These are phyloP conservation scores for Dipteronia dyeriana DNA, from an alignment of 345 rosid genomes.

Conservation along the genomic window DNA sequence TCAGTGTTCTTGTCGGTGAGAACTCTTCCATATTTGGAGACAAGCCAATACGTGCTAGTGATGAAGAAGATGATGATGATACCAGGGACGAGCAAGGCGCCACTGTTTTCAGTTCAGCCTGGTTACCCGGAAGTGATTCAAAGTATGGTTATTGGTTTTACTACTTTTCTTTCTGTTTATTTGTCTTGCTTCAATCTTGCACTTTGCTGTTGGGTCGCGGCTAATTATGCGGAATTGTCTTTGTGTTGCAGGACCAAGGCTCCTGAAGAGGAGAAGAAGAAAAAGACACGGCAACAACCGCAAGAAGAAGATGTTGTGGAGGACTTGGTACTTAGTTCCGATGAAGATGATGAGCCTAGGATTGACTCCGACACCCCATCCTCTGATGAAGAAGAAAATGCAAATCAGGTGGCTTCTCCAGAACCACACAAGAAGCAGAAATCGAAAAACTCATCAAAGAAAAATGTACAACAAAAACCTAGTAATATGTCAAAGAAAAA, in stretches of 20 bases:
- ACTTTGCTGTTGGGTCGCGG: background rate
- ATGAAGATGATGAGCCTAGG: conserved; percentile 57
- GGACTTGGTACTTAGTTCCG: conserved; percentile 87
- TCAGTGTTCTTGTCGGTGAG: conserved; percentile 88
- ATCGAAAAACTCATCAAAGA: background rate
- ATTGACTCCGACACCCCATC: conserved; percentile 33
- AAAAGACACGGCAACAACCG: conserved; percentile 31
- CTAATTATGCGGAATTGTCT: background rate
- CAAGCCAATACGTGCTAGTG: conserved; percentile 43
- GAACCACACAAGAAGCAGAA: conserved; percentile 36
- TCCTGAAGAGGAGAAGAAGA: conserved; percentile 46
- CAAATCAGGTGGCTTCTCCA: conserved; percentile 8
- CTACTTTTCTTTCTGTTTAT: conserved; percentile 4
- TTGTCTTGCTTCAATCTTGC: background rate
- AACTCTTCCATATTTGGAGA: conserved; percentile 57
- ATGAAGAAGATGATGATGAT: conserved; percentile 52
- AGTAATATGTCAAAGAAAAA: background rate
- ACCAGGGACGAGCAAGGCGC: conserved; percentile 47
- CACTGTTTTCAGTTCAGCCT: conserved; percentile 69
- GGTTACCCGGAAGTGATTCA: conserved; percentile 76
- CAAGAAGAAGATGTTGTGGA: conserved; percentile 84
- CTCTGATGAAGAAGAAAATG: conserved; percentile 29
- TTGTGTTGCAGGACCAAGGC: conserved; percentile 43
- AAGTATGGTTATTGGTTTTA: conserved; percentile 40
- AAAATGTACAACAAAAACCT: conserved; percentile 24